phyloP scores from a whole-genome alignment of 805 yeast species.

The Saccharomycodes ludwigii region DNA sequence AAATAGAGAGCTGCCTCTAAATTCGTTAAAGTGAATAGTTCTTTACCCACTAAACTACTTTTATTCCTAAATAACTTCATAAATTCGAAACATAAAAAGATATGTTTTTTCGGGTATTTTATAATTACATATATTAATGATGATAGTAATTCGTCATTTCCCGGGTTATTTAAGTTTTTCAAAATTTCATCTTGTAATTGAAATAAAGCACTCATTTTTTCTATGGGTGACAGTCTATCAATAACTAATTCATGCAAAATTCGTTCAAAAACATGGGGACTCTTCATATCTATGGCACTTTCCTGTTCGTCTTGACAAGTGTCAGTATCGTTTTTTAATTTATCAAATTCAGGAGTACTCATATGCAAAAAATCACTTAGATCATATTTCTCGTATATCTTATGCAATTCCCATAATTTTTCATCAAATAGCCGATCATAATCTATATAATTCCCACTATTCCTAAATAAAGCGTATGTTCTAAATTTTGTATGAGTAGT shows the following conservation, averaged over 20 bases:
- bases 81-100: slow-evolving; percentile 19
- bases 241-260: slow-evolving; percentile 12
- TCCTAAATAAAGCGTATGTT: slow-evolving; percentile 17
- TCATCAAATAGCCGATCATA: slow-evolving; percentile 16
- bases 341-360: slow-evolving; percentile 6
- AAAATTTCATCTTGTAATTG: slow-evolving; percentile 16
- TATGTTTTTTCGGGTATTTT: slow-evolving; percentile 12
- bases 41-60: slow-evolving; percentile 21
- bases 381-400: slow-evolving; percentile 12
- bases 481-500: slow-evolving; percentile 8
- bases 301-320: too few relatives aligned
- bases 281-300: too few relatives aligned
- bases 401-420: slow-evolving; percentile 13
- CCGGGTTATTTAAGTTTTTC: slow-evolving; percentile 15
- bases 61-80: slow-evolving; percentile 22
- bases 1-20: slow-evolving; percentile 23
- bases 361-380: slow-evolving; percentile 16
- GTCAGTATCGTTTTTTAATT: slow-evolving; percentile 3
- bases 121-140: slow-evolving; percentile 19
- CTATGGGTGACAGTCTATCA: slow-evolving; percentile 19
- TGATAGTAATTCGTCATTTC: slow-evolving; percentile 23
- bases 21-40: slow-evolving; percentile 22
- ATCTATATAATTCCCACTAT: slow-evolving; percentile 21
- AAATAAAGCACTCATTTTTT: slow-evolving; percentile 16
- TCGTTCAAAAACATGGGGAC: too few relatives aligned